Conservation (phyloP, 2,329 filamentous ascomycete species). For the Hirsutella thompsonii region DNA sequence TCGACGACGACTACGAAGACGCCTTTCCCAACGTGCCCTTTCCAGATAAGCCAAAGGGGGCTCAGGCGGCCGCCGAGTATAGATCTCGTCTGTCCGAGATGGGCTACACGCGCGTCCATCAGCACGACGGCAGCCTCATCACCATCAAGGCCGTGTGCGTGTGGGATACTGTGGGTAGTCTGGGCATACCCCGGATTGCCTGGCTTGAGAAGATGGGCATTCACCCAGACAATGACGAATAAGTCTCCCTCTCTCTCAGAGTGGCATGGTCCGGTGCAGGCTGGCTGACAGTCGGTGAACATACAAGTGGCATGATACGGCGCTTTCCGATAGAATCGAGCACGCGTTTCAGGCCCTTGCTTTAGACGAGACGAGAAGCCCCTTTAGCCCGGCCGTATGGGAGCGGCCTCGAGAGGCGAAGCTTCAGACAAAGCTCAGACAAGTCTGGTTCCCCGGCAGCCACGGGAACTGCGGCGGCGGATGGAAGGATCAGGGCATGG, state of each 20-base stretch:
- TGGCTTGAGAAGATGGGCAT: constrained; percentile 35
- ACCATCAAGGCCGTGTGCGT: constrained; percentile 33
- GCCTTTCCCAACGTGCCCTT: constrained; percentile 34
- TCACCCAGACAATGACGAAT: constrained; percentile 30
- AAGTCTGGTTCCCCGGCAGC: constrained; percentile 57
- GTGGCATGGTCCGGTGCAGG: background rate
- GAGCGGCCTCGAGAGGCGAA: constrained; percentile 26
- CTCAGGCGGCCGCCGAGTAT: constrained; percentile 27
- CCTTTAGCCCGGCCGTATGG: constrained; percentile 44
- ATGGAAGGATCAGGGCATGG: constrained; percentile 37
- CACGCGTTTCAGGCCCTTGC: constrained; percentile 48
- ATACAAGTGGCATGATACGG: constrained; percentile 41
- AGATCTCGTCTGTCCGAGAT: constrained; percentile 29
- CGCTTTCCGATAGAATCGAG: constrained; percentile 36
- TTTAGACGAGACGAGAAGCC: constrained; percentile 40
- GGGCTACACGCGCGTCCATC: constrained; percentile 28
- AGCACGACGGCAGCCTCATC: constrained; percentile 27
- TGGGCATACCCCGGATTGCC: constrained; percentile 30
- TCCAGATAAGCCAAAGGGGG: constrained; percentile 32
- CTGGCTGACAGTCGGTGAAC: constrained; percentile 21
- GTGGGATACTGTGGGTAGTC: constrained; percentile 30
- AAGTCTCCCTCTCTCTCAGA: too few relatives aligned
- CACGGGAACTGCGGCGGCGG: constrained; percentile 62
- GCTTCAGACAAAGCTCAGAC: constrained; percentile 29
- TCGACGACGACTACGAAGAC: constrained; percentile 29